Conservation (phyloP, 75 land plant genomes). For the Chamaecyparis obtusa region DNA sequence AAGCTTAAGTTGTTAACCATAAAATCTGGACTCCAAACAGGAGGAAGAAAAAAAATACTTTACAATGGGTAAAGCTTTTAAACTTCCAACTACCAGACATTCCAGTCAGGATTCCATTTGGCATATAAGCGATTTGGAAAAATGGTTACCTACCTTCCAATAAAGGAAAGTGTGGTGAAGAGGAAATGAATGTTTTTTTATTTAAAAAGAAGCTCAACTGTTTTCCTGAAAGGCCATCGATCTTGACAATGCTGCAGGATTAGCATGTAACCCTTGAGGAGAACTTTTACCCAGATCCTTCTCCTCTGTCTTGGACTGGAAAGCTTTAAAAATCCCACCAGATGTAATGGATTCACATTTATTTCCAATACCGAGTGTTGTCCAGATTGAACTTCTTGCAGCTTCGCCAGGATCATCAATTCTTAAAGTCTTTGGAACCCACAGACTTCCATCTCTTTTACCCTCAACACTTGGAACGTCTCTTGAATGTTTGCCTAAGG, state of each 20-base stretch:
- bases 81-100: neutral
- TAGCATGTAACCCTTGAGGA: conserved; percentile 24
- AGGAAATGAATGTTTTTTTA: neutral
- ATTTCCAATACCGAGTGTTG: conserved; percentile 67
- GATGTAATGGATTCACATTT: conserved; percentile 14
- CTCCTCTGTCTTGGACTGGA: conserved; percentile 27
- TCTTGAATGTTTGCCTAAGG: conserved; percentile 65
- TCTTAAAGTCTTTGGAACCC: conserved; percentile 85
- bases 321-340: conserved; percentile 47
- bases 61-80: neutral
- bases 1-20: neutral
- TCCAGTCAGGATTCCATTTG: neutral
- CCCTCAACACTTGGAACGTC: conserved; percentile 28
- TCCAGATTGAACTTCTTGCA: conserved; percentile 90
- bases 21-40: neutral
- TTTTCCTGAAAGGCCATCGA: conserved; percentile 42
- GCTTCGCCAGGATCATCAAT: conserved; percentile 85
- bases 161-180: neutral
- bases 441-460: conserved; percentile 39
- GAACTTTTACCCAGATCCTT: conserved; percentile 16
- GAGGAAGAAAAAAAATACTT: conserved; percentile 3
- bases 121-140: neutral
- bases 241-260: conserved; percentile 48
- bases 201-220: neutral
- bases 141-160: neutral